Evolutionary conservation across 768 basidiomycete species (phyloP), one percentile per base, ranked within the genome.

Genomic region (Pholiota molesta): DNA sequence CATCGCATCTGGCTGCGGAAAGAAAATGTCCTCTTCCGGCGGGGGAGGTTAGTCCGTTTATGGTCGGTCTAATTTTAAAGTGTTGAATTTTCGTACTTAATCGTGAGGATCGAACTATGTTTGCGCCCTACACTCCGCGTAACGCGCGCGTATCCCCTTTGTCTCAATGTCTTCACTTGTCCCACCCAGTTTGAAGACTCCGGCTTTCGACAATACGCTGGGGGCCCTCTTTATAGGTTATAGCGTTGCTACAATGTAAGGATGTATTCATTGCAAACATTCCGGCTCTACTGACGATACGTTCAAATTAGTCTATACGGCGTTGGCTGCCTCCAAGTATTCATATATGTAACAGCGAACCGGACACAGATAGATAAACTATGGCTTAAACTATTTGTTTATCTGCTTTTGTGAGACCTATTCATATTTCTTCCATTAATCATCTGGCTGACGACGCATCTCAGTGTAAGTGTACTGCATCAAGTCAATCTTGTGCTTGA

Each of bases 151-250:
- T 44, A 29, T 60, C 39, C 16, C 31, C 40, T 23, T 33, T 49
- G 0, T 9, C 23, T 23, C 56, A 19, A 64, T 64, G 63, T 53
- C 59, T 10, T 59, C 55, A 16, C 7, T 23, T 14, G 11, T 35
- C 17, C 56, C 44, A n/a, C 39, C 51, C 26, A 54, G 16, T 47
- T 29, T 42, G 26, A 39, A 29, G 51, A 39, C 56, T 21, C 60
- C 64, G 19, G 52, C 57, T n/a, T 63, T 66, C 28, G 65, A 66
- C 31, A 55, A 45, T 7, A 66, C 65, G 10, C 55, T 66, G 31
- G 65, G 65, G 14, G 65, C 65, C 21, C 37, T 66, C 35, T 66
- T 60, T 44, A 52, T 66, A 26, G 65, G 65, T 17, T 59, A 62
- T 28, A 55, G 52, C 14, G n/a, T 63, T n/a, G 65, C 65, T 10